A percentile compares a stretch with the other conserved stretches of the same genome.
phyloP scores from a whole-genome alignment of 129 eudicot genomes.

The Sambucus nigra region DNA sequence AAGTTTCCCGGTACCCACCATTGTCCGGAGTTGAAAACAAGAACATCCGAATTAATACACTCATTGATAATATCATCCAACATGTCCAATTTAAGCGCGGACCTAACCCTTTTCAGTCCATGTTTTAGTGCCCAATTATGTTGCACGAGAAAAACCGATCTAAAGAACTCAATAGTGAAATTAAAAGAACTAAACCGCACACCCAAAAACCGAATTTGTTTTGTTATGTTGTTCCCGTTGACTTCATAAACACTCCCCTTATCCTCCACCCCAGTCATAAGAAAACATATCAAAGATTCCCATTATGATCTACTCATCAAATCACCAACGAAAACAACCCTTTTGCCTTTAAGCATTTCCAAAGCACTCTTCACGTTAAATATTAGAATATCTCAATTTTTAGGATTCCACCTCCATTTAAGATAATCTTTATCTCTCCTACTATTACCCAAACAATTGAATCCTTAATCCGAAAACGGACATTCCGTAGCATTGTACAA shows the following conservation, averaged over 20 bases:
- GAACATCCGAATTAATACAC: conserved; percentile 47
- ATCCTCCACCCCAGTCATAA: conserved; percentile 65
- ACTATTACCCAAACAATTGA: conserved; percentile 54
- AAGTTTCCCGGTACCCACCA: conserved; percentile 62
- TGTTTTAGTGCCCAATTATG: conserved; percentile 34
- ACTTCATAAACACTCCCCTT: conserved; percentile 53
- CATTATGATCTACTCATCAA: conserved; percentile 66
- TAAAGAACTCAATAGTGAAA: conserved; percentile 44
- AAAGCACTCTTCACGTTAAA: conserved; percentile 21
- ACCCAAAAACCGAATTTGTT: conserved; percentile 36
- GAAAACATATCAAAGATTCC: conserved; percentile 62
- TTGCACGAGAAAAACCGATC: conserved; percentile 48
- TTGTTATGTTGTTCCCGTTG: conserved; percentile 41
- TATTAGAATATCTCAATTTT: conserved; percentile 34
- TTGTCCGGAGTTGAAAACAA: conserved; percentile 56
- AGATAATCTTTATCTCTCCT: conserved; percentile 38
- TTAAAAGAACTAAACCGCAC: conserved; percentile 44
- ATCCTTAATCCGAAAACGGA: conserved; percentile 56
- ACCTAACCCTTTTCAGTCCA: conserved; percentile 45
- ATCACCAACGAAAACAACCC: conserved; percentile 63
- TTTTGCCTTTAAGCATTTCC: conserved; percentile 31
- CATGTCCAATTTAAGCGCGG: conserved; percentile 39
- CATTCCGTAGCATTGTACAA: conserved; percentile 58
- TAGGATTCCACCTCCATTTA: conserved; percentile 69
- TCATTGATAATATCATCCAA: conserved; percentile 49